These are phyloP conservation scores for Marasmius sp. DNA, from an alignment of 1,284 basidiomycete species.

Conservation along the genomic window DNA sequence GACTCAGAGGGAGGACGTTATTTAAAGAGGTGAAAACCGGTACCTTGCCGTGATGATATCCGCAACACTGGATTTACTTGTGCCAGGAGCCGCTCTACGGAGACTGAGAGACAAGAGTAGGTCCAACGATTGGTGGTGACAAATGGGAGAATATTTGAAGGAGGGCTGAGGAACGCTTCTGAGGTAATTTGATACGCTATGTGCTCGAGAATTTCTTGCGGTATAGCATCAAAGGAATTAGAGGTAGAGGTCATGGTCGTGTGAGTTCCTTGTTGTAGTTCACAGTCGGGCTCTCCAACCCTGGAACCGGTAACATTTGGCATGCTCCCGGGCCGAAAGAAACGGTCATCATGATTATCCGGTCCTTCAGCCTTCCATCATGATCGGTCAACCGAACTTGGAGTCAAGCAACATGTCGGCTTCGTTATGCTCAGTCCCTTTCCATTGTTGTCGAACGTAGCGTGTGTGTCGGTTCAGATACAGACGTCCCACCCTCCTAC, in stretches of 20 bases:
- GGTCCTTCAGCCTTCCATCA: too few species aligned
- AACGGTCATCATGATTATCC: too few species aligned
- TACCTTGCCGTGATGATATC: slow-evolving; percentile 75
- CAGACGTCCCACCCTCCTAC: too few species aligned
- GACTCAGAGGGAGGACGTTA: slow-evolving; percentile 11
- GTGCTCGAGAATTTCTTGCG: slow-evolving; percentile 69
- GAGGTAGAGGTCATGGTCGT: slow-evolving; percentile 23
- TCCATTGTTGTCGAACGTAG: too few species aligned
- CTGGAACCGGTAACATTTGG: too few species aligned
- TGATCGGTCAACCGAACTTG: too few species aligned
- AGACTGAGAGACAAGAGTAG: slow-evolving; percentile 45
- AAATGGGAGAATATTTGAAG: slow-evolving; percentile 49
- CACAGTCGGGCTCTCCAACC: neutral
- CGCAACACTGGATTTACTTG: slow-evolving; percentile 28
- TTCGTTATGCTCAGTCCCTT: too few species aligned
- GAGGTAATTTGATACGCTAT: slow-evolving; percentile 61
- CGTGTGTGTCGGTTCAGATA: too few species aligned
- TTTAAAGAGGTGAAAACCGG: slow-evolving; percentile 10
- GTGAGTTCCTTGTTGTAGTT: neutral
- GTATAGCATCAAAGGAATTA: slow-evolving; percentile 39
- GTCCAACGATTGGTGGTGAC: slow-evolving; percentile 55
- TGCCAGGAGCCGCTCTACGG: slow-evolving; percentile 21
- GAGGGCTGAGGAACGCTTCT: slow-evolving; percentile 51
- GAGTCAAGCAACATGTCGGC: too few species aligned
- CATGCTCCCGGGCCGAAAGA: too few species aligned